A percentile compares a stretch with the other conserved stretches of the same genome.
Evolutionary conservation across 2,329 filamentous ascomycete genomes (phyloP).

Genomic region (Microsporum audouinii): DNA sequence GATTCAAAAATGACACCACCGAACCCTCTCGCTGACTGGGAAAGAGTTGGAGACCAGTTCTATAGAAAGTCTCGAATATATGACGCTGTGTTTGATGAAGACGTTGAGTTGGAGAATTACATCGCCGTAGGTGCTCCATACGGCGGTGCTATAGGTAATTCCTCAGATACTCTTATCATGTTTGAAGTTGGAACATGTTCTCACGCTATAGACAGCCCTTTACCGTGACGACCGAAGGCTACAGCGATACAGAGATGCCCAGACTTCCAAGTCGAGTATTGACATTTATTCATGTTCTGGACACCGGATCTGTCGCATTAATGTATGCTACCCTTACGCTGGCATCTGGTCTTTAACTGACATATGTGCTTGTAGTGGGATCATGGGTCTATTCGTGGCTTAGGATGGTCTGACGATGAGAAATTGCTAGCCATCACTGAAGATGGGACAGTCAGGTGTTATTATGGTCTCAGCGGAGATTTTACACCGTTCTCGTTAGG

Average conservation of each 20-base stretch:
- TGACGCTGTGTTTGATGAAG: conserved; percentile 81
- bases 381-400: conserved; percentile 69
- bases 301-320: conserved; percentile 71
- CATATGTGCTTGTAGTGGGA: conserved; percentile 54
- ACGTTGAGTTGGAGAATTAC: conserved; percentile 91
- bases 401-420: conserved; percentile 96
- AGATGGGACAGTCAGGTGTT: conserved; percentile 83
- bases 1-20: conserved; percentile 18
- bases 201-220: conserved; percentile 47
- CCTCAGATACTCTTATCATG: background rate
- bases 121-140: conserved; percentile 84
- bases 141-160: conserved; percentile 76
- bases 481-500: conserved; percentile 91
- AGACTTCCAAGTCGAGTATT: conserved; percentile 68
- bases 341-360: conserved; percentile 2
- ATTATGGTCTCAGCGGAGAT: conserved; percentile 82
- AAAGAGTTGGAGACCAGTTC: conserved; percentile 82
- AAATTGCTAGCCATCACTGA: conserved; percentile 75
- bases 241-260: conserved; percentile 61
- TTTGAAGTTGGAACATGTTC: background rate
- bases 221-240: conserved; percentile 82
- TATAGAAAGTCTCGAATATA: conserved; percentile 94
- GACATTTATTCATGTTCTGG: conserved; percentile 91
- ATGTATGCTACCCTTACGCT: conserved; percentile 31
- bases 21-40: conserved; percentile 80